These are phyloP conservation scores for Geotrichum ghanense DNA, from an alignment of 805 yeast species.

Conservation along the genomic window DNA sequence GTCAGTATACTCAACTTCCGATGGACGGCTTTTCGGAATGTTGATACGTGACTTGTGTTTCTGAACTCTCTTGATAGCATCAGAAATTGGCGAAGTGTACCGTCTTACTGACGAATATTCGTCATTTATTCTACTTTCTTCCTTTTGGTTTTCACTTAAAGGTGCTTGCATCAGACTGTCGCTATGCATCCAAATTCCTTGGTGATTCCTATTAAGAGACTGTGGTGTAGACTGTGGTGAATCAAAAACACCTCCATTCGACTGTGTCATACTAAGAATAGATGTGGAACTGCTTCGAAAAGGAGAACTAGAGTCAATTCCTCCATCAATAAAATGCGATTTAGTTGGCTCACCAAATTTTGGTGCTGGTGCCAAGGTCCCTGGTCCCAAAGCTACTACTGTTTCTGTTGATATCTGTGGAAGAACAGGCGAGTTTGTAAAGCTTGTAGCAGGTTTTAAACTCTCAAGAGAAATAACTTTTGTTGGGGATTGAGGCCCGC, in stretches of 20 bases:
- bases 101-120: slow-evolving; percentile 63
- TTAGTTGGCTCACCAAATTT: neutral
- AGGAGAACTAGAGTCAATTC: neutral
- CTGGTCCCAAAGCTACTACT: slow-evolving; percentile 12
- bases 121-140: slow-evolving; percentile 64
- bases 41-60: slow-evolving; percentile 3
- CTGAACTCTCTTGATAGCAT: slow-evolving; percentile 42
- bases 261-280: neutral
- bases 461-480: neutral
- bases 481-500: too few species aligned
- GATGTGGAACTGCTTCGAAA: neutral
- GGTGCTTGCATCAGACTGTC: slow-evolving; percentile 11
- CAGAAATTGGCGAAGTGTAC: slow-evolving; percentile 57
- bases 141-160: slow-evolving; percentile 31
- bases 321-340: neutral
- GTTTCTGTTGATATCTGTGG: slow-evolving; percentile 16
- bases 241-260: neutral
- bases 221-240: neutral
- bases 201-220: slow-evolving; percentile 48
- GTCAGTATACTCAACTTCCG: neutral
- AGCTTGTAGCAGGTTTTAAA: neutral
- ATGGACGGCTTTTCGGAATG: neutral
- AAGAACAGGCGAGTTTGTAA: slow-evolving; percentile 11
- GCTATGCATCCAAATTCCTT: slow-evolving; percentile 60
- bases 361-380: neutral